A percentile compares a stretch with the other conserved stretches of the same genome.
These are phyloP conservation scores for Fragaria ananassa DNA, from an alignment of 306 rosid species.

Conservation along the genomic window DNA sequence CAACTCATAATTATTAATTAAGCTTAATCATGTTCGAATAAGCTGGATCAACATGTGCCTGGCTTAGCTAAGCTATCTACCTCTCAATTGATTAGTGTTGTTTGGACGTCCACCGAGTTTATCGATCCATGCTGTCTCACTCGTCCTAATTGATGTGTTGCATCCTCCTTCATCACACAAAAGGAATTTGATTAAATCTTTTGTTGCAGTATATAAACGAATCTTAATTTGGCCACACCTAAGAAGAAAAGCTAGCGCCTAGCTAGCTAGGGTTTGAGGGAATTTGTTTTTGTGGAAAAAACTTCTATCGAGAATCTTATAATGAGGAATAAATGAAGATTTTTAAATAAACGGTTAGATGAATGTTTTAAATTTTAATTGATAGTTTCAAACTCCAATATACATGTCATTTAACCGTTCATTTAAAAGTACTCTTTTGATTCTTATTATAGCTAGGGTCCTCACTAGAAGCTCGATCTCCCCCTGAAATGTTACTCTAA, in stretches of 20 bases:
- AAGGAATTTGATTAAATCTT: neutral
- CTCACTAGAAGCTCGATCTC: too few relatives aligned
- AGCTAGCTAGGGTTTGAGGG: neutral
- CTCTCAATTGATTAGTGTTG: slow-evolving; percentile 1
- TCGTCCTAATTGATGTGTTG: neutral
- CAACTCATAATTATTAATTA: slow-evolving; percentile 15
- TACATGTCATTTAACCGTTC: too few relatives aligned
- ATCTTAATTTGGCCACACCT: neutral
- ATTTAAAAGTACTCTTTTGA: too few relatives aligned
- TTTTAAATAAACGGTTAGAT: too few relatives aligned
- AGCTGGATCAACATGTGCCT: slow-evolving; percentile 12
- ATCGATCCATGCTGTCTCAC: neutral
- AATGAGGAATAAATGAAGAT: too few relatives aligned
- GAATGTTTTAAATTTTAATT: too few relatives aligned
- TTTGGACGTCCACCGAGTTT: neutral
- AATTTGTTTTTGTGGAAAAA: too few relatives aligned
- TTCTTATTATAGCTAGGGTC: too few relatives aligned
- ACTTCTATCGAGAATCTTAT: too few relatives aligned
- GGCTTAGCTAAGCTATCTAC: neutral
- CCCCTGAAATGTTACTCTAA: neutral
- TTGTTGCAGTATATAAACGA: neutral
- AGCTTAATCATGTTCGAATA: slow-evolving; percentile 2
- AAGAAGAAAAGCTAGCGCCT: neutral
- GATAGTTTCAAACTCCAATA: too few relatives aligned
- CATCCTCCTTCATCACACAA: neutral